Conservation (phyloP, 164 flowering plant genomes). For the Annona cherimola region DNA sequence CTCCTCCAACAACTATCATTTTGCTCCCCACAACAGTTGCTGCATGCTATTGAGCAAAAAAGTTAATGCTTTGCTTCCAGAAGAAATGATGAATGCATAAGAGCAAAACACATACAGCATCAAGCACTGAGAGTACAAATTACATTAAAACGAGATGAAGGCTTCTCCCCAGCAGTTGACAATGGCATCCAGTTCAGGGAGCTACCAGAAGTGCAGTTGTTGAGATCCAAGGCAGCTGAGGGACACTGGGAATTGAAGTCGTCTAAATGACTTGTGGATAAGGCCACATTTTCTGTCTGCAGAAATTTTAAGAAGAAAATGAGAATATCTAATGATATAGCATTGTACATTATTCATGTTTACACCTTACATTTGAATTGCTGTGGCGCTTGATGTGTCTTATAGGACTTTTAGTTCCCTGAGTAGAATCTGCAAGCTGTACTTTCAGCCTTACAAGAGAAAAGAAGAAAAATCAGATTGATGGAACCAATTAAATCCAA, state of each 20-base stretch:
- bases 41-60: slow-evolving; percentile 62
- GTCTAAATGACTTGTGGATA: slow-evolving; percentile 30
- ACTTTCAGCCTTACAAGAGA: slow-evolving; percentile 62
- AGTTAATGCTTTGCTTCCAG: not conserved
- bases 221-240: slow-evolving; percentile 38
- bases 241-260: slow-evolving; percentile 41
- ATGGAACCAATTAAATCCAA: not conserved
- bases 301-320: slow-evolving; percentile 12
- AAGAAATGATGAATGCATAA: not conserved
- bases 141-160: slow-evolving; percentile 84
- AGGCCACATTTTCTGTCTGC: slow-evolving; percentile 49
- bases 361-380: slow-evolving; percentile 46
- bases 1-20: slow-evolving; percentile 99
- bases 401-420: slow-evolving; percentile 76
- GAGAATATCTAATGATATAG: not conserved
- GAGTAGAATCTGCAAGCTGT: slow-evolving; percentile 74
- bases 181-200: slow-evolving; percentile 85
- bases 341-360: not conserved
- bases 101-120: not conserved
- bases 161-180: slow-evolving; percentile 81
- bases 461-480: not conserved
- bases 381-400: slow-evolving; percentile 48
- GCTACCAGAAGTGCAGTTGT: slow-evolving; percentile 42
- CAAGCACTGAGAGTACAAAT: not conserved
- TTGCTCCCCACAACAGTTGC: slow-evolving; percentile 91